Evolutionary conservation across 106 monocot genomes (phyloP), one percentile per base, ranked within the genome.

Genomic region (Dioscorea alata): DNA sequence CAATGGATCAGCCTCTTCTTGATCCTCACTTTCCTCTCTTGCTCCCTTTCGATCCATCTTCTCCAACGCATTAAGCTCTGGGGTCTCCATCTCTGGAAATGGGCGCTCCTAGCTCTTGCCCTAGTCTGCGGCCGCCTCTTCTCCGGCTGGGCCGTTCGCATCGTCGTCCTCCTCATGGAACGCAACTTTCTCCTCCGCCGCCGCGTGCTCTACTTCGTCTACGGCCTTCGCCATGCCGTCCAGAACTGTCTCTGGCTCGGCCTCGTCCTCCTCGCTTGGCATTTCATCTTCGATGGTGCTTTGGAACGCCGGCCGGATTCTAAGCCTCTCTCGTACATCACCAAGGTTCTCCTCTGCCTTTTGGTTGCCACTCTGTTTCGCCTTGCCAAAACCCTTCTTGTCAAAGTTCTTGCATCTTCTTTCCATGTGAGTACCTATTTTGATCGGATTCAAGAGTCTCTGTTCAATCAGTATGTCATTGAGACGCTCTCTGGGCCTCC

Each of bases 371-470:
- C 86, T 13, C 34, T 78, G n/a, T 22, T 91, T 14, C 77, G 95
- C 23, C 82, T 95, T 14, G 71, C 81, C 58, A 95, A 95, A 80
- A 91, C 83, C 4, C 73, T 94, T 28, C 79, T 91, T 18, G 72
- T 91, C 42, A 95, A 91, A 73, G 84, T 86, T 10, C 64, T 91
- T 17, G 91, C 95, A 7, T 91, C 91, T 12, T 91, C 88, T 24
- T 95, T 91, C 75, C 94, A 91, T 73, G 90, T 94, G 18, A 86
- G 83, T 66, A 91, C 85, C 25, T 94, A 91, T 74, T 94, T 94
- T 50, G 94, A 94, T 49, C 69, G 94, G 23, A 94, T 94, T 18
- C 94, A 91, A 62, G 94, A 94, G 56, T 73, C 90, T 4, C 28
- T 90, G 13, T 94, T 94, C 75, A 94, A 94, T 61, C 94, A 94